Conservation (phyloP, 129 eudicot genomes). For the Flaveria brownii region DNA sequence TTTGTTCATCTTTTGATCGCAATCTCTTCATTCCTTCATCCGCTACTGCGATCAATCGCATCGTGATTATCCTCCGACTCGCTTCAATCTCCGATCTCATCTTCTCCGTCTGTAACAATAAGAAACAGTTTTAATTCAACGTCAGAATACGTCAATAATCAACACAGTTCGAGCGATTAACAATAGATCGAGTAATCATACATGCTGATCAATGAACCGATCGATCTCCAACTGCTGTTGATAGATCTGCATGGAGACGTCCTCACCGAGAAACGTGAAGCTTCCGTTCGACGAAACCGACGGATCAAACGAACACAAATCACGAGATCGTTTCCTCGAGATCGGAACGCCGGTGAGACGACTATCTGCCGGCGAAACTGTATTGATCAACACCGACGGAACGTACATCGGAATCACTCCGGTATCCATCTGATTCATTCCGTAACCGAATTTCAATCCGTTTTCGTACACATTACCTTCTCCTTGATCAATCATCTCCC, state of each 20-base stretch:
- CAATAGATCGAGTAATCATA: neutral
- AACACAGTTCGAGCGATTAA: neutral
- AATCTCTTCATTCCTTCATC: constrained; percentile 54
- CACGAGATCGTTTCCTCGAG: constrained; percentile 64
- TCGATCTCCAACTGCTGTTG: constrained; percentile 69
- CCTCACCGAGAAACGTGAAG: constrained; percentile 71
- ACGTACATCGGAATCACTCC: constrained; percentile 49
- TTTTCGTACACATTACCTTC: constrained; percentile 36
- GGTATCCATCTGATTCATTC: constrained; percentile 39
- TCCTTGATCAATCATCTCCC: constrained; percentile 50
- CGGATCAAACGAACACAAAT: constrained; percentile 33
- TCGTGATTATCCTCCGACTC: constrained; percentile 42
- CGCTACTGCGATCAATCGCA: constrained; percentile 54
- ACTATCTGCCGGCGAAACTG: constrained; percentile 29
- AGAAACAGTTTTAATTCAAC: neutral
- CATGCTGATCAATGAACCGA: constrained; percentile 46
- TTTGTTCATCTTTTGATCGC: constrained; percentile 60
- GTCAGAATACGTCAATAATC: neutral
- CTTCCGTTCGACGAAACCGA: constrained; percentile 22
- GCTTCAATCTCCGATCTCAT: constrained; percentile 63
- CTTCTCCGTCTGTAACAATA: constrained; percentile 55
- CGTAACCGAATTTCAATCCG: constrained; percentile 37
- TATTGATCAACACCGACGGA: constrained; percentile 29
- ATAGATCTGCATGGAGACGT: constrained; percentile 54
- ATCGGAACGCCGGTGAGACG: constrained; percentile 37